Evolutionary conservation across 495 filamentous ascomycete genomes (phyloP).

Genomic region (Endocarpon pusillum): DNA sequence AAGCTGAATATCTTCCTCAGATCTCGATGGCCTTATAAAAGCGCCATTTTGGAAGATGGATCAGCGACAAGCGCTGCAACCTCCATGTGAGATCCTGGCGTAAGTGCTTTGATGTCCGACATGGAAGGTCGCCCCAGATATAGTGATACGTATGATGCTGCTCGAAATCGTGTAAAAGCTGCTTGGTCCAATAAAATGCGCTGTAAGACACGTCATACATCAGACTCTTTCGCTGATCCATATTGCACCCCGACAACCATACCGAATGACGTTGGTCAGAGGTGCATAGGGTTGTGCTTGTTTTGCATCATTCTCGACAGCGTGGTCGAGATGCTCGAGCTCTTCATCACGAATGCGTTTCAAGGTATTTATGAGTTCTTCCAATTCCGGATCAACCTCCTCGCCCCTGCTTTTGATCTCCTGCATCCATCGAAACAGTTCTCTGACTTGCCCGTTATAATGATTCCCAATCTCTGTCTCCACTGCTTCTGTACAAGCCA

Average conservation of each 20-base stretch:
- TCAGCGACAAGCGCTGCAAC: too few species aligned
- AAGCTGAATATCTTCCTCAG: too few species aligned
- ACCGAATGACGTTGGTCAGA: conserved; percentile 71
- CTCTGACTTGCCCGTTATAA: conserved; percentile 82
- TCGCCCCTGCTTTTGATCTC: conserved; percentile 47
- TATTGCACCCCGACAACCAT: conserved; percentile 80
- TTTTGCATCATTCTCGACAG: conserved; percentile 79
- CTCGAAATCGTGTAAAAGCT: too few species aligned
- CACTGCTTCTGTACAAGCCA: conserved; percentile 97
- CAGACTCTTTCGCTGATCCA: conserved; percentile 79
- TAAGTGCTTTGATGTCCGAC: too few species aligned
- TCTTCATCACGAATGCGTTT: conserved; percentile 87
- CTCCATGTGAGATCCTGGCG: too few species aligned
- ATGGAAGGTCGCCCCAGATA: too few species aligned
- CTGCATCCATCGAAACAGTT: conserved; percentile 62
- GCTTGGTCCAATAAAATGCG: too few species aligned
- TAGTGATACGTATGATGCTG: too few species aligned
- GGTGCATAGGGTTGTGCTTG: conserved; percentile 76
- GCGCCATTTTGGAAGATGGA: too few species aligned
- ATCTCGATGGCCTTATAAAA: too few species aligned
- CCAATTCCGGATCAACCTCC: conserved; percentile 62
- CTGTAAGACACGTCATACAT: conserved; percentile 6
- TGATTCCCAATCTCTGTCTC: conserved; percentile 96
- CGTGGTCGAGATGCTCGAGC: conserved; percentile 90
- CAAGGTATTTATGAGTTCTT: conserved; percentile 52